Evolutionary conservation across 1,284 basidiomycete species (phyloP), one percentile per base, ranked within the genome.

Genomic region (Ceratobasidium papillatum): DNA sequence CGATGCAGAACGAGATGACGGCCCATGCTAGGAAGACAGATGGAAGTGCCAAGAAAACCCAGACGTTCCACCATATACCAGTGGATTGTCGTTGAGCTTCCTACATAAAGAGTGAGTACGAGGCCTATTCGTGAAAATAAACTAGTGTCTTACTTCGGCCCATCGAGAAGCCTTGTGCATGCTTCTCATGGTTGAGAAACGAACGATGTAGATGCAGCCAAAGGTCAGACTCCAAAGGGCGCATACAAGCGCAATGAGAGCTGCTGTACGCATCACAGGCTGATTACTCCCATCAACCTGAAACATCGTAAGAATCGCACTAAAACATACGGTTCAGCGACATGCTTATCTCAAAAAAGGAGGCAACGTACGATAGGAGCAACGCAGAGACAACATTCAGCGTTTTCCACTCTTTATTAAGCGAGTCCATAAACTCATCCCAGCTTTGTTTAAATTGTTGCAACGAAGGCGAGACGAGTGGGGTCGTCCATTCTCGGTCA

Each of bases 371-470:
- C 91, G 91, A 89, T 75, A 88, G 84, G 17, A 93, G 82, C 63
- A 93, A 80, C 14, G 89, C 91, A 38, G 90, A 92, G 25, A 92
- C 89, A 25, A 93, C 84, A 79, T 93, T 93, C 62, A 92, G 79
- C 12, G 91, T 92, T 82, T 93, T 93, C 91, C 90, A 92, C 79
- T 93, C 91, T 52, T 86, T 85, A 76, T 91, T 75, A 36, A 93
- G 82, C 0, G 88, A 88, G 77, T 92, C 90, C 12, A 92, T 86
- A 77, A 92, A 92, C 0, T 79, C 81, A 79, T 92, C 91, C 91
- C 91, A 93, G 2, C 89, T 90, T 62, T 86, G 82, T 79, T 91
- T 91, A 83, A 93, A 91, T 3, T 71, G 52, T 34, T 71, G 49
- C 32, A 75, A 56, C 0, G 75, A 69, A 14, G 76, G 76, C 7